Evolutionary conservation across 352 stramenopile genomes (phyloP), one percentile per base, ranked within the genome.

Genomic region (Phytophthora chlamydospora): DNA sequence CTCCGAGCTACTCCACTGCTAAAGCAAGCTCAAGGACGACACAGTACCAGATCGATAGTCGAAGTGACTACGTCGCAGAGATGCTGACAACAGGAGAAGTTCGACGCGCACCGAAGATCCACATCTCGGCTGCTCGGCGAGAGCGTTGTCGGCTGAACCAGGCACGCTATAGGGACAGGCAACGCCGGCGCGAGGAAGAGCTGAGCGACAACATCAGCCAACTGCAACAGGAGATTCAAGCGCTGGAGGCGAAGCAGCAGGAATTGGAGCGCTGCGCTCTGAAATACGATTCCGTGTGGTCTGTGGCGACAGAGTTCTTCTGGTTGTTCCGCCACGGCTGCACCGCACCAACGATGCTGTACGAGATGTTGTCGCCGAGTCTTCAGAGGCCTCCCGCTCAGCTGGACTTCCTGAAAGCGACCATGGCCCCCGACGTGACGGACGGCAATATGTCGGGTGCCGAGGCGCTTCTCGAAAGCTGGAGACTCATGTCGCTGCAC

Each of bases 401-500:
- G n/a, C 31, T 49, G 8, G 29, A 44, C 2, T 58, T 58, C 40
- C 17, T 58, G 11, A 29, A 35, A n/a, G 3, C 16, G 16, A 33
- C 41, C 11, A 47, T 47, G 41, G 19, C 10, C 7, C 4, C 19
- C 8, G 41, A 47, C 16, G 16, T 19, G 14, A 8, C 13, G 13
- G n/a, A 46, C 9, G 29, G n/a, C 49, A 24, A 21, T 21, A 8
- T 14, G 12, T 7, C 32, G 19, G 13, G 5, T 59, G 3, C 11
- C 50, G 4, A 27, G 33, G 32, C 46, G 46, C 17, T 43, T 54
- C 12, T 17, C 10, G 50, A 61, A 2, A 49, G 41, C 34, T 66
- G 58, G 58, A 66, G 21, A 31, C 13, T 44, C 7, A 14, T 66
- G 12, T 66, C 58, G 27, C 35, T 66, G 19, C 50, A 61, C 43